phyloP scores from a whole-genome alignment of 2,329 filamentous ascomycete genomes.

The Grosmannia serpens region DNA sequence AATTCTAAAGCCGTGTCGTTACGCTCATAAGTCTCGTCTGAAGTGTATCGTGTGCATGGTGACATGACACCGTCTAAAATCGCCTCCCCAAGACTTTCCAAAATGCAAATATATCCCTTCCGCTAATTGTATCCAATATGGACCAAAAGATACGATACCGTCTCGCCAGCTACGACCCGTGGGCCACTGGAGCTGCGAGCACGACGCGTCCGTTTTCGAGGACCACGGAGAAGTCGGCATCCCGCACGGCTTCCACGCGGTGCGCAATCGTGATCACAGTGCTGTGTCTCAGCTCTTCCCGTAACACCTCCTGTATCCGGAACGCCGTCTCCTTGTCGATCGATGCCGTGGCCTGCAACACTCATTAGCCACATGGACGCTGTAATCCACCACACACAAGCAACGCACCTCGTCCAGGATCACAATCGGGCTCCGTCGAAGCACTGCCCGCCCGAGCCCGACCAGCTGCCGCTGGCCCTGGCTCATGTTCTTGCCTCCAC shows the following conservation, averaged over 20 bases:
- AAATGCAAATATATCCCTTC: too few species aligned
- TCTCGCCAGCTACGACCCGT: neutral
- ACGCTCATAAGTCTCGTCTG: too few species aligned
- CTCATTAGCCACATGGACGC: neutral
- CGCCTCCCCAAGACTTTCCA: too few species aligned
- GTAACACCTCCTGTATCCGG: constrained; percentile 44
- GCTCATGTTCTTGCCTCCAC: constrained; percentile 49
- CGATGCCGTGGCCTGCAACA: constrained; percentile 40
- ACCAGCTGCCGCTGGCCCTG: constrained; percentile 54
- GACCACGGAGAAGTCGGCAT: constrained; percentile 43
- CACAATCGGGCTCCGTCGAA: constrained; percentile 48
- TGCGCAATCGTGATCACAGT: constrained; percentile 59
- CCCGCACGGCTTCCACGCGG: constrained; percentile 48
- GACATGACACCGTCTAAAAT: too few species aligned
- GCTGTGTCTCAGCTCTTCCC: constrained; percentile 40
- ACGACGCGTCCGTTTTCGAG: constrained; percentile 40
- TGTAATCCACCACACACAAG: neutral
- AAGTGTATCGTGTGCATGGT: too few species aligned
- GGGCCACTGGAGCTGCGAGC: constrained; percentile 5
- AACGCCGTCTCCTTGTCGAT: constrained; percentile 49
- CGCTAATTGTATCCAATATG: too few species aligned
- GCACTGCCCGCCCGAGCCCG: constrained; percentile 46
- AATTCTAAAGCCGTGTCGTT: too few species aligned
- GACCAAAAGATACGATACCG: neutral
- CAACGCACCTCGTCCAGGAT: constrained; percentile 41